Conservation (phyloP, 2,329 filamentous ascomycete genomes). For the Alternaria gaisen region DNA sequence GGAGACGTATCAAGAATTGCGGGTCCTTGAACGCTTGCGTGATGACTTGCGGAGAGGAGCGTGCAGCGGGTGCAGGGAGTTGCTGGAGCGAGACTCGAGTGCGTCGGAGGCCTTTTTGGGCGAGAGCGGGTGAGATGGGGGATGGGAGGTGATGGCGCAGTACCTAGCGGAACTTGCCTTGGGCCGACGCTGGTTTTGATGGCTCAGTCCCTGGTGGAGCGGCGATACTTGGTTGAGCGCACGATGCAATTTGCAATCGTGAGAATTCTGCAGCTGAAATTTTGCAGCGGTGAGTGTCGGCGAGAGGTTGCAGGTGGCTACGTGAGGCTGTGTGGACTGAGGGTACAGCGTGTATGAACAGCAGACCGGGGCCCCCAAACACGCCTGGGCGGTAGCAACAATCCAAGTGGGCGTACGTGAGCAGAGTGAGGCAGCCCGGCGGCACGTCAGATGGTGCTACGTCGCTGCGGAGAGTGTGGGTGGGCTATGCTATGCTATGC, state of each 20-base stretch:
- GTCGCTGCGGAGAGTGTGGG: slow-evolving; percentile 13
- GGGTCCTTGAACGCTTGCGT: slow-evolving; percentile 25
- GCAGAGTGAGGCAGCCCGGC: slow-evolving; percentile 22
- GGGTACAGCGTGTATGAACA: slow-evolving; percentile 21
- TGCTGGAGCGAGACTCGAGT: slow-evolving; percentile 13
- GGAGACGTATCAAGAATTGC: slow-evolving; percentile 32
- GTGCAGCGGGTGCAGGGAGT: slow-evolving; percentile 28
- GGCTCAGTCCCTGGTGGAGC: slow-evolving; percentile 24
- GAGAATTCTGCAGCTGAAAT: slow-evolving; percentile 33
- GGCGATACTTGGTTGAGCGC: slow-evolving; percentile 21
- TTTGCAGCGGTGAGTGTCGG: slow-evolving; percentile 37
- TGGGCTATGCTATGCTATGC: slow-evolving; percentile 16
- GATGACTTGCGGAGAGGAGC: slow-evolving; percentile 31
- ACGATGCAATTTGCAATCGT: slow-evolving; percentile 21
- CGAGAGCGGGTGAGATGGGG: slow-evolving; percentile 11
- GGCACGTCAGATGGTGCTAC: slow-evolving; percentile 23
- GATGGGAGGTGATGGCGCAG: slow-evolving; percentile 17
- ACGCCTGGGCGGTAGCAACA: slow-evolving; percentile 4
- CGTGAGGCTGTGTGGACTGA: slow-evolving; percentile 30
- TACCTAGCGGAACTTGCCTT: slow-evolving; percentile 27
- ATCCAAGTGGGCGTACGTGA: slow-evolving; percentile 19
- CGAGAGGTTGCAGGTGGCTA: slow-evolving; percentile 27
- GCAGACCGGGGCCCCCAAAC: slow-evolving; percentile 20
- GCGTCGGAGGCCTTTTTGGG: slow-evolving; percentile 14
- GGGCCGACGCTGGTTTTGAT: slow-evolving; percentile 12